These are phyloP conservation scores for Oryza punctata DNA, from an alignment of 176 grass and related monocot genomes.

Conservation along the genomic window DNA sequence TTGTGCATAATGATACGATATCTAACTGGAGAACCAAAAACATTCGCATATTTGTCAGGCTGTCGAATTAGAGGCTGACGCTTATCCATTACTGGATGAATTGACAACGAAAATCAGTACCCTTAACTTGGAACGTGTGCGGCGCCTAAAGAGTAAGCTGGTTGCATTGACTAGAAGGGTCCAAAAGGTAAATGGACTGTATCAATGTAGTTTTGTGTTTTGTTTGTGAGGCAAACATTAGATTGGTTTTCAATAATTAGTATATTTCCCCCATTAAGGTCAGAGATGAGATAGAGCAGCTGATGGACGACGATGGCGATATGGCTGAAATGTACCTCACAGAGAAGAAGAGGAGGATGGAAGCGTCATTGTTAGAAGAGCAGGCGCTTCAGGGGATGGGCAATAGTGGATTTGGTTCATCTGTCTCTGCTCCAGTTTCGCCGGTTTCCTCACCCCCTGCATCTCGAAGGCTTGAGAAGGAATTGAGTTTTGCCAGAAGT, in stretches of 20 bases:
- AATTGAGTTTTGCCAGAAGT: conserved; percentile 67
- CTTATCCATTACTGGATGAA: conserved; percentile 90
- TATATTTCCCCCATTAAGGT: conserved; percentile 53
- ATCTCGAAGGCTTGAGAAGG: conserved; percentile 62
- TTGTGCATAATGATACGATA: conserved; percentile 20
- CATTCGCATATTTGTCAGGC: conserved; percentile 53
- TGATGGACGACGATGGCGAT: conserved; percentile 98
- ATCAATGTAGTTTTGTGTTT: conserved; percentile 12
- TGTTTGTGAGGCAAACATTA: background rate
- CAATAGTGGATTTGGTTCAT: conserved; percentile 50
- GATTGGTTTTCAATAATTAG: background rate
- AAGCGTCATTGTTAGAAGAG: conserved; percentile 64
- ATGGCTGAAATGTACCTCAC: conserved; percentile 99
- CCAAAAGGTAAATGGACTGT: conserved; percentile 67
- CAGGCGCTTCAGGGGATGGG: conserved; percentile 50
- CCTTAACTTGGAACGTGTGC: conserved; percentile 77
- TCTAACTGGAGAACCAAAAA: conserved; percentile 22
- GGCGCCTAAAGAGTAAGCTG: conserved; percentile 87
- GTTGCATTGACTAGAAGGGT: conserved; percentile 89
- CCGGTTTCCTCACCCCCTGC: conserved; percentile 58
- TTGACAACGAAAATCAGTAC: conserved; percentile 82
- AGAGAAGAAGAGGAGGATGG: conserved; percentile 77
- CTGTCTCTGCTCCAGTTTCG: conserved; percentile 85
- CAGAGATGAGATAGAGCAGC: conserved; percentile 91
- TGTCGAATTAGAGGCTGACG: conserved; percentile 85